Evolutionary conservation across 2,329 filamentous ascomycete genomes (phyloP).

Genomic region (Ilyonectria mors-panacis): DNA sequence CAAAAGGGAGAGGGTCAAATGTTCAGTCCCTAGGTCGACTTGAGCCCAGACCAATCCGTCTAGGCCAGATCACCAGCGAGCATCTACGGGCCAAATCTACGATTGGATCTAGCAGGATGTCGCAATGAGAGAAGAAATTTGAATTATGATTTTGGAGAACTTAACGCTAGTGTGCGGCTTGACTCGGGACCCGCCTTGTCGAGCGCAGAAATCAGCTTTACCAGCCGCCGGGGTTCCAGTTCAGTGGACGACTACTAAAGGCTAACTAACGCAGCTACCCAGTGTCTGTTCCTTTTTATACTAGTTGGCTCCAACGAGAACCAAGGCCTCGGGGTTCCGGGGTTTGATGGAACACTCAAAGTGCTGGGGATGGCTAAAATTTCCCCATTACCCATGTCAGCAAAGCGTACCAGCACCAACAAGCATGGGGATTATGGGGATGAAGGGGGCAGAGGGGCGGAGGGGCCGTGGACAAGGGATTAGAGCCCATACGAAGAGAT

Average conservation of each 20-base stretch:
- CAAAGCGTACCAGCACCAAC: conserved; percentile 1
- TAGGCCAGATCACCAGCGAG: neutral
- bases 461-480: conserved; percentile 9
- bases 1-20: neutral
- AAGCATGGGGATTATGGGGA: conserved; percentile 18
- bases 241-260: neutral
- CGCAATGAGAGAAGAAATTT: conserved; percentile 29
- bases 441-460: conserved; percentile 19
- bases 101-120: conserved; percentile 9
- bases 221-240: conserved; percentile 12
- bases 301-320: conserved; percentile 31
- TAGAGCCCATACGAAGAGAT: neutral
- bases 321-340: conserved; percentile 34
- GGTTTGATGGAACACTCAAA: conserved; percentile 49
- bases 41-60: neutral
- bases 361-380: conserved; percentile 50
- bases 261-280: conserved; percentile 4
- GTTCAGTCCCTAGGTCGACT: neutral
- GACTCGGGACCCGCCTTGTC: conserved; percentile 16
- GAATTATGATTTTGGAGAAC: conserved; percentile 20
- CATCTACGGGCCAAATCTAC: neutral
- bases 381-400: conserved; percentile 15
- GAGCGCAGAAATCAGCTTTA: conserved; percentile 26
- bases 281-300: neutral
- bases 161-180: conserved; percentile 22